phyloP scores from a whole-genome alignment of 768 basidiomycete species.

The Gelatoporia subvermispora region DNA sequence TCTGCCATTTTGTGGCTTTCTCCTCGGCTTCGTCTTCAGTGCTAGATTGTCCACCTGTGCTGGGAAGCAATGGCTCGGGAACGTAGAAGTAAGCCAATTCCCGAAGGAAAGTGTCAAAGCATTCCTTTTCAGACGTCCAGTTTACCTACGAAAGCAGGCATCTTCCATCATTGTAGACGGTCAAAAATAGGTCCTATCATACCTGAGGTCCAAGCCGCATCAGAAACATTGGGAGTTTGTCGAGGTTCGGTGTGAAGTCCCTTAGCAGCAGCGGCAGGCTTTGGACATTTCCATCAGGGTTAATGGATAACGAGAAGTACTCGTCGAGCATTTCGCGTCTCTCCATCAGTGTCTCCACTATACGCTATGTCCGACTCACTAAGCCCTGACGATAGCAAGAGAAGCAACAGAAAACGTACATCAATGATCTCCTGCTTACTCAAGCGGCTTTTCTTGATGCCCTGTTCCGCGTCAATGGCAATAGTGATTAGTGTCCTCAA shows the following conservation, averaged over 20 bases:
- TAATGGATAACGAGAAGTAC: constrained; percentile 81
- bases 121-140: constrained; percentile 81
- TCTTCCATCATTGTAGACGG: no score
- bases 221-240: constrained; percentile 83
- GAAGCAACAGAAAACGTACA: constrained; percentile 36
- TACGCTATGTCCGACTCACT: constrained; percentile 40
- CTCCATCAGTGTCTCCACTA: constrained; percentile 52
- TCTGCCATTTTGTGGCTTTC: constrained; percentile 74
- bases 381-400: not conserved
- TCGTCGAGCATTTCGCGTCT: constrained; percentile 84
- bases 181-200: constrained; percentile 12
- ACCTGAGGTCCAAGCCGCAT: constrained; percentile 94
- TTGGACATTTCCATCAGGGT: constrained; percentile 60
- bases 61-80: constrained; percentile 47
- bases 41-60: not conserved
- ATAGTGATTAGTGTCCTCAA: constrained; percentile 68
- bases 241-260: constrained; percentile 87
- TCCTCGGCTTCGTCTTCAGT: constrained; percentile 17
- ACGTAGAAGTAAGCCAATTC: constrained; percentile 92
- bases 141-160: constrained; percentile 55
- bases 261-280: constrained; percentile 77
- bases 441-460: constrained; percentile 43
- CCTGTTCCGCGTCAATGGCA: constrained; percentile 70
- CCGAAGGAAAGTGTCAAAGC: constrained; percentile 79
- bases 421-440: constrained; percentile 63